These are phyloP conservation scores for Acanthamoeba healyi DNA, from an alignment of 208 protist species.

Conservation along the genomic window DNA sequence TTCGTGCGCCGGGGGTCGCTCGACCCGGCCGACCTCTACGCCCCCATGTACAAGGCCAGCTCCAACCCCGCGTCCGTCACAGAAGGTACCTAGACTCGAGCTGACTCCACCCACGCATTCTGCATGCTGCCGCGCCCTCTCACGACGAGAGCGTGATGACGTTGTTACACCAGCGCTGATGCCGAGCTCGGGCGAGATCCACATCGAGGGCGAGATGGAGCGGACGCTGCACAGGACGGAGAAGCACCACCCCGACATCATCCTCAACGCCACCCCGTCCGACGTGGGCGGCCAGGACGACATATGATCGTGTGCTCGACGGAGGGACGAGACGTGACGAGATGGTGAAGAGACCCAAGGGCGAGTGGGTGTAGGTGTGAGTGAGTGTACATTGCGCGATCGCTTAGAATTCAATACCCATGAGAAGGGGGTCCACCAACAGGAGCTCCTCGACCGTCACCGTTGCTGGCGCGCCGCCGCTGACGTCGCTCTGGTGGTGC, in stretches of 20 bases:
- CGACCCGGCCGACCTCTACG: conserved; percentile 12
- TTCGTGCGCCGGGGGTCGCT: conserved; percentile 5
- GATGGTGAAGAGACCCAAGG: too few relatives aligned
- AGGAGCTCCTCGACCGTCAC: background rate
- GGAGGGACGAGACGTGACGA: too few relatives aligned
- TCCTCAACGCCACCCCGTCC: background rate
- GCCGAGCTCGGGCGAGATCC: background rate
- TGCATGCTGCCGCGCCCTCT: too few relatives aligned
- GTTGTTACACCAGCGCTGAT: background rate
- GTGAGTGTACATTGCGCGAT: background rate
- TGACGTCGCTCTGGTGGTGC: too few relatives aligned
- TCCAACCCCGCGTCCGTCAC: background rate
- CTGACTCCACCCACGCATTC: too few relatives aligned
- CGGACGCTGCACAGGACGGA: conserved; percentile 6
- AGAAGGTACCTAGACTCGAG: background rate
- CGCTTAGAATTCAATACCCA: background rate
- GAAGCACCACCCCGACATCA: conserved; percentile 50
- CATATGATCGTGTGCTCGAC: background rate
- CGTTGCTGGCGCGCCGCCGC: too few relatives aligned
- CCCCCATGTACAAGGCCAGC: conserved; percentile 2
- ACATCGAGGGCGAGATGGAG: conserved; percentile 41
- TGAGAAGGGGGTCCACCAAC: background rate
- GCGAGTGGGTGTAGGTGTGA: too few relatives aligned
- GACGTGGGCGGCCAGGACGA: conserved; percentile 40
- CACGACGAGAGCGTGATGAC: too few relatives aligned